Evolutionary conservation across 2,329 filamentous ascomycete species (phyloP).

Genomic region (Aspergillus fumigatus): DNA sequence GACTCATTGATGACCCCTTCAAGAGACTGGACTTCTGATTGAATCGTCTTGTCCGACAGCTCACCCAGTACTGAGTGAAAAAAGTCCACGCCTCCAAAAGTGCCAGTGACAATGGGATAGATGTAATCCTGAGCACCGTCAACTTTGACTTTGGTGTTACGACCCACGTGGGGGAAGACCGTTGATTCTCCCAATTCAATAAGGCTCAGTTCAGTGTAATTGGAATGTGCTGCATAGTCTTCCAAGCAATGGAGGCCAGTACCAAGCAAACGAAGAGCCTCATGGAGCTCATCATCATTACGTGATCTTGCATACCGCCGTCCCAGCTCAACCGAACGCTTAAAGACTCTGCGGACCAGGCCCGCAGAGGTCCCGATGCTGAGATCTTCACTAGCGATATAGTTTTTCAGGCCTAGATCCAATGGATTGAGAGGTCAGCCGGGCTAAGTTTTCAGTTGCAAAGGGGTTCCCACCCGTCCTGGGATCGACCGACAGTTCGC

Average conservation of each 20-base stretch:
- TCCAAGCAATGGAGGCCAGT: constrained; percentile 88
- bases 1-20: constrained; percentile 71
- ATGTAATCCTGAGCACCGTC: constrained; percentile 62
- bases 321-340: constrained; percentile 71
- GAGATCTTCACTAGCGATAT: constrained; percentile 79
- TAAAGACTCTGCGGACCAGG: constrained; percentile 70
- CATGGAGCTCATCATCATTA: constrained; percentile 74
- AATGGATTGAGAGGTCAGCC: background rate
- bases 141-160: constrained; percentile 65
- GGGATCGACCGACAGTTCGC: constrained; percentile 74
- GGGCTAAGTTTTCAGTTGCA: background rate
- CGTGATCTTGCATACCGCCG: constrained; percentile 64
- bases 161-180: constrained; percentile 83
- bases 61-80: constrained; percentile 77
- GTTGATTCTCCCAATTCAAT: constrained; percentile 78
- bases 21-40: constrained; percentile 84
- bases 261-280: constrained; percentile 79
- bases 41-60: constrained; percentile 82
- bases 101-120: constrained; percentile 82
- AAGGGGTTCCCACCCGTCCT: constrained; percentile 49
- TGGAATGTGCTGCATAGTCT: constrained; percentile 90
- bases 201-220: constrained; percentile 83
- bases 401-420: constrained; percentile 70
- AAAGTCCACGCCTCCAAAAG: constrained; percentile 93
- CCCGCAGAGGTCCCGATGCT: constrained; percentile 77